Evolutionary conservation across 2,329 filamentous ascomycete genomes (phyloP), one percentile per base, ranked within the genome.

Genomic region (Aspergillus tubingensis): DNA sequence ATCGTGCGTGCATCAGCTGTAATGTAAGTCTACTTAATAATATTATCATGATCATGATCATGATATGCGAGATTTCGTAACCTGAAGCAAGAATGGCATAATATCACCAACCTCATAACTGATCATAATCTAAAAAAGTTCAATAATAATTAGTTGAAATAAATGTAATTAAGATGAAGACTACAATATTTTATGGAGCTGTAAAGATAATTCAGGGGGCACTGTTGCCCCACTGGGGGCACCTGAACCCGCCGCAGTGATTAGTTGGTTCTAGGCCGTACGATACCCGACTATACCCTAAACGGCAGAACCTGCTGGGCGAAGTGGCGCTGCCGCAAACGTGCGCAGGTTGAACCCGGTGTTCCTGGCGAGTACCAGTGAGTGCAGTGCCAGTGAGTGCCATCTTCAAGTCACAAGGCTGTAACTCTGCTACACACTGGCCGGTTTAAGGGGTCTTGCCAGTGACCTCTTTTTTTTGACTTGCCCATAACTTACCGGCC

Each of bases 271-370:
- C 57, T 60, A 54, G 60, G 48, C 27, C 55, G 52, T 60, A 59
- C 57, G 36, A 5, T 50, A 48, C 44, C n/a, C n/a, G 59, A 62
- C 59, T 59, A 43, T 57, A 51, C 21, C 17, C 39, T 44, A 25
- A 25, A 8, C 21, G 36, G 30, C 3, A 21, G 5, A 17, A 44
- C 38, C 47, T 54, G 23, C 53, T 48, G 39, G 48, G 59, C 50
- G 27, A 54, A 54, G 61, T 63, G 59, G 61, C 59, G 57, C 52
- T 32, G 56, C 50, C 56, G 61, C 59, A 61, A 63, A 57, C 63
- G 61, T 62, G 58, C 57, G 43, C 47, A 11, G 47, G 25, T 36
- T 13, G 32, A 36, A 36, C 25, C 25, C 47, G 19, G 19, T 50
- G 44, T 25, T 49, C 21, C 44, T 49, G 23, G 44, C 15, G 21